Base-by-base conservation (phyloP, 163 green algal species). In the Chlorella variabilis region DNA sequence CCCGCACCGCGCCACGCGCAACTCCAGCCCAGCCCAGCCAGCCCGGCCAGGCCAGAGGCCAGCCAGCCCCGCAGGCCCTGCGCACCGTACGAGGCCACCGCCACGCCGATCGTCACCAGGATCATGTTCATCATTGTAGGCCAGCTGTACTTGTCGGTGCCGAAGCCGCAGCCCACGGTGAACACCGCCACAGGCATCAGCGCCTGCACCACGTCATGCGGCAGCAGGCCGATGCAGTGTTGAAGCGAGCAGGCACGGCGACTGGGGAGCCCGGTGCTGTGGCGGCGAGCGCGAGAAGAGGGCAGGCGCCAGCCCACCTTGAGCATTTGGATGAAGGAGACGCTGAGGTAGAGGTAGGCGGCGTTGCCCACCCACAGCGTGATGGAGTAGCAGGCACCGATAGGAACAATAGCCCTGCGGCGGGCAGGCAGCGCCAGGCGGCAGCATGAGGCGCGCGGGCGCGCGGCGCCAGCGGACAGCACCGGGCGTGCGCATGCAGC, bases 251-350 rank as follows among this genome's bases (percentile, higher is more conserved):
- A n/a, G n/a, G n/a, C n/a, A n/a, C n/a, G n/a, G n/a, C n/a, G n/a
- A n/a, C n/a, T n/a, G n/a, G n/a, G n/a, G n/a, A n/a, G n/a, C n/a
- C n/a, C n/a, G n/a, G n/a, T n/a, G n/a, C n/a, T n/a, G n/a, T n/a
- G n/a, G n/a, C n/a, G n/a, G n/a, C n/a, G n/a, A n/a, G n/a, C n/a
- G n/a, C n/a, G n/a, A n/a, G n/a, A n/a, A n/a, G n/a, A n/a, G n/a
- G n/a, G n/a, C n/a, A n/a, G n/a, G n/a, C n/a, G n/a, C n/a, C n/a
- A n/a, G n/a, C n/a, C n/a, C 75, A 81, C 75, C 89, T 94, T 94
- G 51, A 93, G 71, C 89, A 94, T 94, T 77, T 97, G 94, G 36
- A 98, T 97, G 90, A 98, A 98, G 18, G 91, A 92, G 17, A 98
- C 88, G 1, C 76, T 91, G 8, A 98, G 88, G 86, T 96, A 92